Base-by-base conservation (phyloP, 306 rosid genomes). In the Begonia fuchsioides region DNA sequence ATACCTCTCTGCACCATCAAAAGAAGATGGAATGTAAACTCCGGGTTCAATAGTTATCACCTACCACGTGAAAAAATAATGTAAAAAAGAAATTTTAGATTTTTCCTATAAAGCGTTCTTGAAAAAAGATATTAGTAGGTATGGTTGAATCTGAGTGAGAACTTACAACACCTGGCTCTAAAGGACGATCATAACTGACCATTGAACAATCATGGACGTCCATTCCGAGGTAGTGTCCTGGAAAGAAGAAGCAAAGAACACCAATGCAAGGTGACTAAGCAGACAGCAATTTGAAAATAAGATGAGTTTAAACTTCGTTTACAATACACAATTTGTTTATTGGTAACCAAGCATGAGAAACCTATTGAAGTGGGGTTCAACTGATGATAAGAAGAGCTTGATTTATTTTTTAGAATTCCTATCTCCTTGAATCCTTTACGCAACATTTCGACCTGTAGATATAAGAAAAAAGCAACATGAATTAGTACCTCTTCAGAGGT, bases 121-220 rank as follows among this genome's bases (percentile, higher is more conserved):
- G 35, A 26, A 26, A 26, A 13, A 13, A 2, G 3, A 47, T 7
- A 47, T 15, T 16, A 3, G 6, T 10, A 44, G 18, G 44, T 53
- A 46, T 50, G 50, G 64, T 61, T 50, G 12, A 13, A 60, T 60
- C 59, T 32, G 55, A 67, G 52, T 62, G 62, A 61, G 15, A 68
- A 84, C 98, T 81, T 90, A 90, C 98, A 71, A 73, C 85, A 67
- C 98, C 94, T 49, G 98, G 90, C 85, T 79, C 73, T 76, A 90
- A 70, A 38, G 81, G 76, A 48, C 64, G 41, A 62, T 73, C 82
- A 46, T 64, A 75, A 69, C 73, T 74, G 68, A 90, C 49, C 61
- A 9, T 72, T 47, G 94, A 71, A 64, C 85, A n/a, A n/a, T n/a
- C n/a, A n/a, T n/a, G 98, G 48, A 90, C 77, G 51, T 85, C 95